Evolutionary conservation across 1,139 yeast species (phyloP).

Genomic region (Casaregolazyma suthepensis): DNA sequence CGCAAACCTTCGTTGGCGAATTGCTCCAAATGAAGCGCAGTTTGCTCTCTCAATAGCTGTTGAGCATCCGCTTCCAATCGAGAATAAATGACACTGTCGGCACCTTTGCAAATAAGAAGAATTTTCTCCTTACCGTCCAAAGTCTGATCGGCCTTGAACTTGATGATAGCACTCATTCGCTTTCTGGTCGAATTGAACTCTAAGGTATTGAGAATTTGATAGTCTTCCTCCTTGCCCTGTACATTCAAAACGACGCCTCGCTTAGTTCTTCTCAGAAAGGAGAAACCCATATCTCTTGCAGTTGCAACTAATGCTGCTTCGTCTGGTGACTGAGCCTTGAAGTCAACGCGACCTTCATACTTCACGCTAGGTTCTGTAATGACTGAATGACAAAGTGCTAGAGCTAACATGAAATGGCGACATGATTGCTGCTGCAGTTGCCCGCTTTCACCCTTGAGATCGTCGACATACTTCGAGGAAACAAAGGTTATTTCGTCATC

Average conservation of each 20-base stretch:
- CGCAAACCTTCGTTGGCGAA: slow-evolving; percentile 96
- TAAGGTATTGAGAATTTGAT: slow-evolving; percentile 66
- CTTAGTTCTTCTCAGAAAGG: slow-evolving; percentile 70
- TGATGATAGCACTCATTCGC: slow-evolving; percentile 91
- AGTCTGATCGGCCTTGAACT: slow-evolving; percentile 41
- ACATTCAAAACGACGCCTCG: slow-evolving; percentile 62
- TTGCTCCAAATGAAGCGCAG: slow-evolving; percentile 83
- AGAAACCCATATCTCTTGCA: slow-evolving; percentile 88
- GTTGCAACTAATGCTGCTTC: slow-evolving; percentile 94
- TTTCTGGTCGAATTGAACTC: slow-evolving; percentile 91
- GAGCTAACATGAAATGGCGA: slow-evolving; percentile 76
- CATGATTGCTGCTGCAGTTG: slow-evolving; percentile 56
- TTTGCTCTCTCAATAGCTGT: slow-evolving; percentile 51
- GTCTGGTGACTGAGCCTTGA: slow-evolving; percentile 97
- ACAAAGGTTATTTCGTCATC: slow-evolving; percentile 73
- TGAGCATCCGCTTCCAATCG: slow-evolving; percentile 53
- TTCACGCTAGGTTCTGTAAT: slow-evolving; percentile 63
- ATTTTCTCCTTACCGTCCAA: slow-evolving; percentile 38
- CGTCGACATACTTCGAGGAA: slow-evolving; percentile 58
- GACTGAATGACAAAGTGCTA: slow-evolving; percentile 90
- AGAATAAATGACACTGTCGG: slow-evolving; percentile 83
- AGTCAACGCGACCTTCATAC: slow-evolving; percentile 51
- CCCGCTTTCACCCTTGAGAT: slow-evolving; percentile 46
- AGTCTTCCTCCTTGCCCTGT: slow-evolving; percentile 68
- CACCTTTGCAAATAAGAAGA: slow-evolving; percentile 80